Percentiles rank a stretch among this genome's conserved stretches.
These are phyloP conservation scores for Arthrobotrys musiformis DNA, from an alignment of 2,329 filamentous ascomycete species.

Conservation along the genomic window DNA sequence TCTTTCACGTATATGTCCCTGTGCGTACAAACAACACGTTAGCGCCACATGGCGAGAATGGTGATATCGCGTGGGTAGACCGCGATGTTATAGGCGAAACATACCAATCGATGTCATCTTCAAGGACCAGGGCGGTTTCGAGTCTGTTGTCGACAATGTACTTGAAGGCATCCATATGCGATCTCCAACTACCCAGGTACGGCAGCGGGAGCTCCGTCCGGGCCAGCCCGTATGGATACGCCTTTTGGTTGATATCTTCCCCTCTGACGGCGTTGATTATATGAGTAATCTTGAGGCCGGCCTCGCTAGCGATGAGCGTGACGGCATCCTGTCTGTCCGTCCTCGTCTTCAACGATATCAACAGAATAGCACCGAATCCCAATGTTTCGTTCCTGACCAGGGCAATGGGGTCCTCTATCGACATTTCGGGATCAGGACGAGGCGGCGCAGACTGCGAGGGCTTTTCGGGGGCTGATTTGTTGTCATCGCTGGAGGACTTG, in stretches of 20 bases:
- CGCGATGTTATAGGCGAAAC: too few species aligned
- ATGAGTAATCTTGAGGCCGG: conserved; percentile 36
- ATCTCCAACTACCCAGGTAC: conserved; percentile 53
- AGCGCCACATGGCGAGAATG: conserved; percentile 3
- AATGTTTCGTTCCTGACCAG: conserved; percentile 49
- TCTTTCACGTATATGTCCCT: conserved; percentile 54
- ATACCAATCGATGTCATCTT: conserved; percentile 54
- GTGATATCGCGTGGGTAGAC: neutral
- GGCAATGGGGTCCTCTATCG: conserved; percentile 30
- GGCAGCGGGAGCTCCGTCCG: conserved; percentile 41
- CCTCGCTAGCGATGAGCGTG: conserved; percentile 37
- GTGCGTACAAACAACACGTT: neutral
- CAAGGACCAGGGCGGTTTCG: conserved; percentile 45
- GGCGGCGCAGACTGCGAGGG: neutral
- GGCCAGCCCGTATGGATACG: conserved; percentile 44
- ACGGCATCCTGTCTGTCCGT: conserved; percentile 53
- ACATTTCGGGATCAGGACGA: neutral
- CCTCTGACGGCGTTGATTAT: conserved; percentile 50
- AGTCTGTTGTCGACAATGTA: conserved; percentile 53
- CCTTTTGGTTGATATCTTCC: conserved; percentile 50
- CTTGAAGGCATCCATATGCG: conserved; percentile 53
- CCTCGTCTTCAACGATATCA: conserved; percentile 49
- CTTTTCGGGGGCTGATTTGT: conserved; percentile 15
- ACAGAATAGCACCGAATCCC: conserved; percentile 45
- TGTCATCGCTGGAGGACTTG: neutral